Base-by-base conservation (phyloP, 306 rosid species). In the Glycine soja region DNA sequence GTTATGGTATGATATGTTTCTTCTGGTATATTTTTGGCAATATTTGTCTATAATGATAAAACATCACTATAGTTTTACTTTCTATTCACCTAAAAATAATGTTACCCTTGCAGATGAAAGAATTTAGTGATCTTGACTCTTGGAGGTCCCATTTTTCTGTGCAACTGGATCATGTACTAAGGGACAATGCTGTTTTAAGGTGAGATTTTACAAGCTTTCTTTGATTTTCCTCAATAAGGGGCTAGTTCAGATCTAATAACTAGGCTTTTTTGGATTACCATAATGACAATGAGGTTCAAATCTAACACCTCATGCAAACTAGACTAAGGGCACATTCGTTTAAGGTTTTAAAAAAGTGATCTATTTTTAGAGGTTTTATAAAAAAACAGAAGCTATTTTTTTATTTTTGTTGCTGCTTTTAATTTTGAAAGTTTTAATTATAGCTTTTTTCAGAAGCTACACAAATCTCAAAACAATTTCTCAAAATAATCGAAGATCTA, bases 131-230 rank as follows among this genome's bases (percentile, higher is more conserved):
- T 72, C 92, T 96, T 59, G 75, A 79, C 78, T 88, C 88, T 78
- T 93, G 97, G 99, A 91, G 87, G 87, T 89, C 92, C 72, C 81
- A 72, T 57, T 88, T 88, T 82, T 88, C 98, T 65, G 34, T 58
- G 88, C 96, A 92, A 80, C 75, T 96, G 91, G 90, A 87, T 87
- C 77, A 79, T 83, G 75, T 93, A 67, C 82, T 56, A 45, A 80
- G 74, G 74, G 97, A 93, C 73, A 95, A 92, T 69, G 86, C 88
- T 61, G 72, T 85, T 82, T 91, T 93, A 70, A 90, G 99, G 99
- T 95, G 70, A 86, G 80, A 42, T 30, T 66, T 67, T 13, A 11
- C 69, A 38, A 32, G 51, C 24, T 34, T 34, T 14, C 46, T 68
- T n/a, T 50, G 15, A 13, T 40, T 58, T 46, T 56, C 57, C 77